Conservation (phyloP, 2,329 filamentous ascomycete genomes). For the Sarocladium kiliense region DNA sequence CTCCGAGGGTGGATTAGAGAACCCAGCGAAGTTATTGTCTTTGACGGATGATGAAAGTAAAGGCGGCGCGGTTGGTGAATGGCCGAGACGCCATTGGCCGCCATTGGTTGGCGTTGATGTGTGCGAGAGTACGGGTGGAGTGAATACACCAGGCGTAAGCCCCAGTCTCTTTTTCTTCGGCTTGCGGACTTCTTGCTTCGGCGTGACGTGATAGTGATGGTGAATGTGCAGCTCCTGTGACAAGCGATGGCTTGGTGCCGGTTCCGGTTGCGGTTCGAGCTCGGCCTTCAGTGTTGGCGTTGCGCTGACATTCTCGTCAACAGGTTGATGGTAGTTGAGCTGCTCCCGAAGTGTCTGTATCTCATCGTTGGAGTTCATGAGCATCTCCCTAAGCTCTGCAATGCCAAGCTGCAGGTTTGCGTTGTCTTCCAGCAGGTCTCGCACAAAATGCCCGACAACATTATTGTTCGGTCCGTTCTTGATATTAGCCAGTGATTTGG, state of each 20-base stretch:
- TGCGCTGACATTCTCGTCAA: constrained; percentile 36
- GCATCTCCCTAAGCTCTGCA: constrained; percentile 83
- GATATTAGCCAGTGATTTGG: constrained; percentile 53
- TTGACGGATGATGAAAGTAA: constrained; percentile 26
- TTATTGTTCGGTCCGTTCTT: constrained; percentile 47
- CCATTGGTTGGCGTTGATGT: constrained; percentile 36
- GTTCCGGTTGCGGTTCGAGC: constrained; percentile 44
- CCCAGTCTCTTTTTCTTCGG: constrained; percentile 68
- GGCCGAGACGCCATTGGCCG: constrained; percentile 31
- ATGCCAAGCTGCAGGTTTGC: constrained; percentile 90
- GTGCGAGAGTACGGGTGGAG: constrained; percentile 40
- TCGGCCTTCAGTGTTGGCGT: constrained; percentile 65
- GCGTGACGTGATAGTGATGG: constrained; percentile 79
- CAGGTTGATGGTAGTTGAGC: constrained; percentile 70
- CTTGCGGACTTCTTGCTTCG: constrained; percentile 56
- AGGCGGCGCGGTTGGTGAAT: constrained; percentile 32
- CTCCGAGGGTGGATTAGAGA: constrained; percentile 52
- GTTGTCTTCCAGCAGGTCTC: constrained; percentile 92
- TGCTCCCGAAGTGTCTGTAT: constrained; percentile 83
- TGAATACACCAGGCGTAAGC: constrained; percentile 56
- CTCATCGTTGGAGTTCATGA: constrained; percentile 88
- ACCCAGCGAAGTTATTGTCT: constrained; percentile 43
- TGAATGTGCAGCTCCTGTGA: constrained; percentile 86
- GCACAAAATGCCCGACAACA: constrained; percentile 93
- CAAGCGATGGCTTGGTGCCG: constrained; percentile 15